Base-by-base conservation (phyloP, 345 rosid genomes). In the Eucalyptus brandiana region DNA sequence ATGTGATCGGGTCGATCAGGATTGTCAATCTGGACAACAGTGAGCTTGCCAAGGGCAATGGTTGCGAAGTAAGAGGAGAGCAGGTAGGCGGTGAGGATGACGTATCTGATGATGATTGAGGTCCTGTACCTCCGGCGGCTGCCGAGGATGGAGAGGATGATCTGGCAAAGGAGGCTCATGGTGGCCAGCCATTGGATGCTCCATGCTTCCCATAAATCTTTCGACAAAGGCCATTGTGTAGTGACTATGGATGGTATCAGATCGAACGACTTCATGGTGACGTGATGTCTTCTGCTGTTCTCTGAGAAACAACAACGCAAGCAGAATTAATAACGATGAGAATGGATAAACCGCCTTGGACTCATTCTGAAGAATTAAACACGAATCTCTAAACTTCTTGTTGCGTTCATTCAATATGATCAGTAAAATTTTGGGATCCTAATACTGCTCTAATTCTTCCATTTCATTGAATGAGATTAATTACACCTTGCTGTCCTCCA, bases 141-240 rank as follows among this genome's bases (percentile, higher is more conserved):
- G 87, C 91, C 91, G 3, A 40, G 86, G 24, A 90, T 48, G n/a
- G 91, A 24, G 7, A 90, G 87, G 45, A 7, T 23, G 65, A 88
- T 47, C 51, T 90, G 90, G 40, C 87, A 88, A 40, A 40, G 50
- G 7, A 88, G 81, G 72, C 90, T 87, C 72, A 42, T 30, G 9
- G 69, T 15, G 48, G 88, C 91, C 23, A 90, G 65, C 18, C 40
- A 49, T 6, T 90, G 91, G 26, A 90, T 88, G 60, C 89, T 87
- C 89, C 88, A 90, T 32, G 58, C 91, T 34, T 86, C 87, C 91
- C 89, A 88, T 32, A 90, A 21, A 17, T 54, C 65, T 60, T 24
- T 80, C 49, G 53, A 32, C 44, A 10, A 30, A 15, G 87, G 87
- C 89, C 32, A 81, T 49, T 0, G 87, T 49, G 23, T 54, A 15